Conservation (phyloP, 108 stramenopile species). For the Skeletonema costatum region DNA sequence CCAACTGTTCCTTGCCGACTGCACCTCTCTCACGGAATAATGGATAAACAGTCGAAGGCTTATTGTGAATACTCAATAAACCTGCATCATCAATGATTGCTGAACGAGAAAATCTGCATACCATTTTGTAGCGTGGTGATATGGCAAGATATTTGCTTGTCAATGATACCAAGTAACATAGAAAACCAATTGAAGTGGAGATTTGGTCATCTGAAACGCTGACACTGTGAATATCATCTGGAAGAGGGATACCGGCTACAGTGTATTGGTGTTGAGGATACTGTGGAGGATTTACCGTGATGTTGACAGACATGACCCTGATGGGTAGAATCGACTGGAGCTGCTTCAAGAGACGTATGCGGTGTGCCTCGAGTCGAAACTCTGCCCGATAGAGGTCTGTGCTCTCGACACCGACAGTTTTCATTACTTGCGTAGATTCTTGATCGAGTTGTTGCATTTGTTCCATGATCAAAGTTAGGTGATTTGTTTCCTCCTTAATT, state of each 20-base stretch:
- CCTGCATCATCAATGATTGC: conserved; percentile 49
- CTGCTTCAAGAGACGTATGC: conserved; percentile 22
- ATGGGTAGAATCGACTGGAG: conserved; percentile 34
- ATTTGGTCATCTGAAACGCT: conserved; percentile 77
- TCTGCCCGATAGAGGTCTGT: conserved; percentile 13
- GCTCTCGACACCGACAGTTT: conserved; percentile 4
- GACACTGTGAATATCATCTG: conserved; percentile 64
- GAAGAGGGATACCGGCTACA: conserved; percentile 63
- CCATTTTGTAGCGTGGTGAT: conserved; percentile 71
- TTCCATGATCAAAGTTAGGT: conserved; percentile 16
- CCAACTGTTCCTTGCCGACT: conserved; percentile 78
- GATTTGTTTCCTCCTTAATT: conserved; percentile 24
- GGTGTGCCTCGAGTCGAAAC: conserved; percentile 25
- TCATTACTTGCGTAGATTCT: conserved; percentile 19
- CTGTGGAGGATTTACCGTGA: conserved; percentile 7
- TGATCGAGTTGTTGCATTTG: conserved; percentile 23
- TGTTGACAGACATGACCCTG: conserved; percentile 7
- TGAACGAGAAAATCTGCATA: conserved; percentile 88
- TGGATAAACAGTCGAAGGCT: conserved; percentile 55
- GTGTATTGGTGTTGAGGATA: conserved; percentile 43
- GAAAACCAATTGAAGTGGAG: conserved; percentile 81
- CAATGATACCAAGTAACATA: conserved; percentile 75
- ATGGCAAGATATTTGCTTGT: conserved; percentile 82
- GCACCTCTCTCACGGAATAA: conserved; percentile 73
- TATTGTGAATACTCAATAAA: conserved; percentile 3